Base-by-base conservation (phyloP, 1,284 basidiomycete species). In the Fomitopsis betulina region DNA sequence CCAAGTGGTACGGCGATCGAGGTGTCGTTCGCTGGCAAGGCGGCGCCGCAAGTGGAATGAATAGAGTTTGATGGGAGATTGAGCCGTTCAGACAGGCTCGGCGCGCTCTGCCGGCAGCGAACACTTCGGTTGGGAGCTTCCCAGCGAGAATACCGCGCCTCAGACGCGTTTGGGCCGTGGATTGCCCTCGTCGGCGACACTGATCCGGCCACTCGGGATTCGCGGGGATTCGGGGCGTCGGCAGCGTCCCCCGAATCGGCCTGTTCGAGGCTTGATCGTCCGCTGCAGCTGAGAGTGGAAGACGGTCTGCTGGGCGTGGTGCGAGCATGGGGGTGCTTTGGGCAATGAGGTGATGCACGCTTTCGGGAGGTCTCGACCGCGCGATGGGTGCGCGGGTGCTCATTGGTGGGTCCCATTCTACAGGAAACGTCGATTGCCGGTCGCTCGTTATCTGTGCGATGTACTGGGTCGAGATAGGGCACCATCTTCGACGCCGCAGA, bases 381-480 rank as follows among this genome's bases (percentile, higher is more conserved):
- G 52, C 27, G 52, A 53, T 42, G 39, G 21, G 38, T 19, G 52
- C 21, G 23, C 27, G 19, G 4, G 17, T 15, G 52, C 52, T 40
- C 52, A 53, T 53, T 39, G 37, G 37, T 39, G 38, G 21, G 52
- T 38, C 38, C 33, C 23, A 25, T 40, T 54, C 39, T 54, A 39
- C 12, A 33, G 33, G 32, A 35, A 55, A 27, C 32, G 55, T 56
- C 55, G 55, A 56, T 56, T 49, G 55, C 43, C 43, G 55, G 43
- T 13, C 15, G 53, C 5, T 23, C 27, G 30, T 32, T 55, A 47
- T 53, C 54, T 55, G 42, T 10, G n/a, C 39, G n/a, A 15, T 4
- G 39, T 5, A 19, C 38, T 17, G 39, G n/a, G 39, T 19, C 19
- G 39, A 54, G 53, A 54, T 52, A 37, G 35, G 15, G 27, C n/a